These are phyloP conservation scores for Chlorella sp. DNA, from an alignment of 139 green algal genomes.

Conservation along the genomic window DNA sequence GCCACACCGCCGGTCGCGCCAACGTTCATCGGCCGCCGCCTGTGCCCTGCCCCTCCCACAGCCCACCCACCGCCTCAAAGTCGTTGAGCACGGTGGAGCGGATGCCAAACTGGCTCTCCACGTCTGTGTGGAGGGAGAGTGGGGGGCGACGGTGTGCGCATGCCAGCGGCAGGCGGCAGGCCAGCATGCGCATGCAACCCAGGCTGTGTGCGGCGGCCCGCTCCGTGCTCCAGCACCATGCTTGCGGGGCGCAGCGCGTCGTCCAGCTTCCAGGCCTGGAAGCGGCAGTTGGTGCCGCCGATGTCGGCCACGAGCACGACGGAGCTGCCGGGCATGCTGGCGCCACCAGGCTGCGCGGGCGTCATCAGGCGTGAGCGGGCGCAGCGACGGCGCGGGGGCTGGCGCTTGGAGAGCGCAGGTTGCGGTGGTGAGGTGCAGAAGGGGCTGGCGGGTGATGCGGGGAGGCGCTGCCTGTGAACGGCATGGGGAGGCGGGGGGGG, in stretches of 20 bases:
- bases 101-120: slow-evolving; percentile 61
- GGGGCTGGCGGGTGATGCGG: too few species aligned
- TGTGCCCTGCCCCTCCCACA: too few species aligned
- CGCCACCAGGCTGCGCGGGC: too few species aligned
- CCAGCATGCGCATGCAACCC: background rate
- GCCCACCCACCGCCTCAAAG: slow-evolving; percentile 80
- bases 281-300: slow-evolving; percentile 91
- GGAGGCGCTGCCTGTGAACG: too few species aligned
- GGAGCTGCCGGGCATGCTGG: background rate
- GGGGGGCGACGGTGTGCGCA: slow-evolving; percentile 35
- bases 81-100: slow-evolving; percentile 81
- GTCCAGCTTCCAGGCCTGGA: slow-evolving; percentile 77
- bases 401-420: too few species aligned
- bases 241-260: slow-evolving; percentile 9
- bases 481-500: too few species aligned
- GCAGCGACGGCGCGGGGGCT: too few species aligned
- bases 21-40: too few species aligned
- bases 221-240: slow-evolving; percentile 37
- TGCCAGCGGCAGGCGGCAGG: background rate
- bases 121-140: background rate
- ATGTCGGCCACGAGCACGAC: slow-evolving; percentile 89
- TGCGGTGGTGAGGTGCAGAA: too few species aligned
- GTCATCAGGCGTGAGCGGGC: too few species aligned
- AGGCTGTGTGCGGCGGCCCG: background rate
- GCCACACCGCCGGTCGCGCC: too few species aligned